Base-by-base conservation (phyloP, 306 rosid genomes). In the Dicorynia guianensis region DNA sequence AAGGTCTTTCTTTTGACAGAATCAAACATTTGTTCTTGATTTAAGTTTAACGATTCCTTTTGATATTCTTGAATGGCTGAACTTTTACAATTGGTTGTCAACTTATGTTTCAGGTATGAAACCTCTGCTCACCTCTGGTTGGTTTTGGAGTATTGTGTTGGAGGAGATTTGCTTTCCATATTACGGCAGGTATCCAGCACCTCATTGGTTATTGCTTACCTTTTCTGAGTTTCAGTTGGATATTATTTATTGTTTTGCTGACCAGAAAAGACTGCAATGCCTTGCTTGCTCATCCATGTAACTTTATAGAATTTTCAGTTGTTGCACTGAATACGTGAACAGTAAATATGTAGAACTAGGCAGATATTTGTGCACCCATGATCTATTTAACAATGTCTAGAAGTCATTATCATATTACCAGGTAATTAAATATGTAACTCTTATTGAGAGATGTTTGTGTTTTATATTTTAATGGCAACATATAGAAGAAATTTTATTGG, bases 121-220 rank as follows among this genome's bases (percentile, higher is more conserved):
- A 95, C 97, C 38, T 90, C 97, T 49, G 99, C 99, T 82, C 99
- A 95, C 84, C 69, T 95, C 79, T 95, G 99, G 99, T 82, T 95
- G 76, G 93, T 95, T 55, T 80, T 95, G 83, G 99, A 95, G 86
- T 95, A 92, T 63, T 95, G 97, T 72, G 97, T 95, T 17, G 99
- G 99, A 52, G 99, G 99, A 59, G 93, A 95, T 86, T 72, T 95
- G 69, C 87, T 91, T 86, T 76, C 96, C 76, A 76, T 95, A 67
- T 82, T 95, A 71, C 90, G 83, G 72, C 97, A 95, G 99, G 99
- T 95, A 80, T 20, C 15, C 19, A 30, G 15, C 35, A 7, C 64
- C 66, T 71, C 25, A 55, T 56, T 77, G 34, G 58, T 17, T 65
- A 4, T 56, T 81, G 34, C 63, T 17, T 65, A 4, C 46, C 6